Base-by-base conservation (phyloP, 2,329 filamentous ascomycete species). In the Zymoseptoria crescenta region DNA sequence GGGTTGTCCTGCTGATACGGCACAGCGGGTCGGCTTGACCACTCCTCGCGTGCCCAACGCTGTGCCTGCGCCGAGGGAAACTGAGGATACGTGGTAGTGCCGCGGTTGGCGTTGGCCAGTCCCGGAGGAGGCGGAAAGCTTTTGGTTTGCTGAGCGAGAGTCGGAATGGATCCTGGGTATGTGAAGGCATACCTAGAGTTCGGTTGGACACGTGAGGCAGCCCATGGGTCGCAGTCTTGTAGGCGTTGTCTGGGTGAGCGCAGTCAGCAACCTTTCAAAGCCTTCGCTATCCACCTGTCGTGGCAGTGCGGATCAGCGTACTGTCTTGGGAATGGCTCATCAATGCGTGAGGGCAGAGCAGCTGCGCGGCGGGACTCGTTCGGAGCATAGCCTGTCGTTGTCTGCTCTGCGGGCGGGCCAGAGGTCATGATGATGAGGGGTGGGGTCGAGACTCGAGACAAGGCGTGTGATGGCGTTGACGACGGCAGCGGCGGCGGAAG, bases 191-290 rank as follows among this genome's bases (percentile, higher is more conserved):
- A 70, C 67, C 65, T 67, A 56, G 68, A 61, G 20, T 64, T 65
- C 49, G 66, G 55, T 48, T 68, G 61, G 50, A 60, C 65, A 52
- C 64, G 66, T 35, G 62, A 61, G 56, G 64, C 63, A 50, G 62
- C 64, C 68, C 69, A 70, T 52, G 65, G 65, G 53, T 70, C 69
- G 58, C 62, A 59, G 35, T 67, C 63, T 56, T 68, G 64, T 35
- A 70, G 61, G 61, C 67, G 56, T 59, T 69, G 67, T 57, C 69
- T 70, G 59, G 41, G 21, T 16, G 13, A 13, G 35, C 35, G 35
- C 13, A n/a, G n/a, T 45, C 10, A 45, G 35, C 35, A 45, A 3
- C 13, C n/a, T n/a, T 45, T 45, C 35, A 13, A 45, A 16, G 16
- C 7, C 35, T 45, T 45, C 35, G 35, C 35, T 45, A 45, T 13